Percentiles rank a stretch among this genome's conserved stretches.
phyloP scores from a whole-genome alignment of 2,329 filamentous ascomycete species.

The Colletotrichum zoysiae region DNA sequence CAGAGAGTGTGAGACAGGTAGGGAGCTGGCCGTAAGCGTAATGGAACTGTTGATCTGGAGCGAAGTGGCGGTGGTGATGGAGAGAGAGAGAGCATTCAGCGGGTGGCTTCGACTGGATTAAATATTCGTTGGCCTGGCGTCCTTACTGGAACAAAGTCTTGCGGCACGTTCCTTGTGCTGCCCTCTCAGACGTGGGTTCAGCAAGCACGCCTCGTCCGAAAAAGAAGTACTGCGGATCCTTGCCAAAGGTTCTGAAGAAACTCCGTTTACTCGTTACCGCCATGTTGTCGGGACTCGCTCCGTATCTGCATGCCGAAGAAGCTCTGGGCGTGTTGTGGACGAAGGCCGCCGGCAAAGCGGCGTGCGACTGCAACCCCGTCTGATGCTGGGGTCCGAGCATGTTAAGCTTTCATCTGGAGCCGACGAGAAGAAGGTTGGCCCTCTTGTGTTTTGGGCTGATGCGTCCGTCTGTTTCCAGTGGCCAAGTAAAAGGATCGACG shows the following conservation, averaged over 20 bases:
- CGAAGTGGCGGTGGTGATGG: neutral
- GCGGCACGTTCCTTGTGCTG: conserved; percentile 10
- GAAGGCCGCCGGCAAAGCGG: conserved; percentile 2
- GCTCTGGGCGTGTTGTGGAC: neutral
- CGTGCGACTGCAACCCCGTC: conserved; percentile 16
- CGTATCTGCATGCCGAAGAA: conserved; percentile 4
- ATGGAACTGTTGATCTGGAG: neutral
- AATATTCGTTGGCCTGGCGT: conserved; percentile 6
- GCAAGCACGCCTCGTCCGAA: conserved; percentile 15
- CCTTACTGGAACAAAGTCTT: neutral
- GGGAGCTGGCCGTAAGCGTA: neutral
- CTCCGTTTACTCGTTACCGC: neutral
- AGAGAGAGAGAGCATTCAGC: rapidly evolving
- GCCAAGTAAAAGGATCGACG: conserved; percentile 14
- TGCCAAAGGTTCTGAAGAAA: neutral
- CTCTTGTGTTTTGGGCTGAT: conserved; percentile 28
- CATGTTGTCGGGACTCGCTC: conserved; percentile 16
- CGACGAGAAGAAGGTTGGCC: conserved; percentile 29
- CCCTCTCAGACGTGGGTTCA: conserved; percentile 23
- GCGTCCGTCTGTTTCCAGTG: conserved; percentile 22
- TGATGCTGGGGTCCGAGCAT: conserved; percentile 12
- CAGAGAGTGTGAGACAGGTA: neutral
- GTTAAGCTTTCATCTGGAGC: conserved; percentile 19
- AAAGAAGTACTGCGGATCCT: conserved; percentile 8
- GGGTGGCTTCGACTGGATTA: conserved; percentile 6